These are phyloP conservation scores for Annulohypoxylon nitens DNA, from an alignment of 495 filamentous ascomycete genomes.

Conservation along the genomic window DNA sequence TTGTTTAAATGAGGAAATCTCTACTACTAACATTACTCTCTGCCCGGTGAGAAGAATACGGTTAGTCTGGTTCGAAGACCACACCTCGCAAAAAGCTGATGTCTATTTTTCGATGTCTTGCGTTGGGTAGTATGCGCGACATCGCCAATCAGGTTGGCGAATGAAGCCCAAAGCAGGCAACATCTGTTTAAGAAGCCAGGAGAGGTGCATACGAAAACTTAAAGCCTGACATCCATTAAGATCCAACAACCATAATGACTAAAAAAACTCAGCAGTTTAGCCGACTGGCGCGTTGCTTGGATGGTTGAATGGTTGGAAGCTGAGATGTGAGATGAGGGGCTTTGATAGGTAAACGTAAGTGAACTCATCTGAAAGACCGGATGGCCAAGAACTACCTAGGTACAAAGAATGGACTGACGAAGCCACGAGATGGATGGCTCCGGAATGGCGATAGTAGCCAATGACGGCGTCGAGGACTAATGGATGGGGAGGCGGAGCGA, in stretches of 20 bases:
- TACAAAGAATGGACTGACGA: constrained; percentile 27
- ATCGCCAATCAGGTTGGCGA: constrained; percentile 15
- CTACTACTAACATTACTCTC: constrained; percentile 12
- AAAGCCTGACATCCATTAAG: constrained; percentile 16
- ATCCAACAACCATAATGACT: constrained; percentile 16
- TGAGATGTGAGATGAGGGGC: constrained; percentile 35
- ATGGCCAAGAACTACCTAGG: constrained; percentile 28
- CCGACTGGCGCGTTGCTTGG: constrained; percentile 39
- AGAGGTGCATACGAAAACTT: constrained; percentile 33
- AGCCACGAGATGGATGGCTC: constrained; percentile 38
- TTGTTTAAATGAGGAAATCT: constrained; percentile 25
- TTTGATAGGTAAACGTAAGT: constrained; percentile 23
- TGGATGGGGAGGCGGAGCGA: constrained; percentile 41
- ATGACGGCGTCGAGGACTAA: constrained; percentile 27
- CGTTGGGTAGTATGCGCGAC: constrained; percentile 22
- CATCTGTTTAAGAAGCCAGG: constrained; percentile 30
- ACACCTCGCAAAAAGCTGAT: constrained; percentile 3
- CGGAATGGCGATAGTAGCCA: constrained; percentile 36
- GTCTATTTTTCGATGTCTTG: constrained; percentile 17
- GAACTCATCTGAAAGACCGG: constrained; percentile 39
- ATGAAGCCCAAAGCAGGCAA: constrained; percentile 2
- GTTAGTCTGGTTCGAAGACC: constrained; percentile 12
- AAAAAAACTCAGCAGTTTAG: constrained; percentile 26
- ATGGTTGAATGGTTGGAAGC: constrained; percentile 32
- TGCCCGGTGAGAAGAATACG: constrained; percentile 30